Base-by-base conservation (phyloP, 2,329 filamentous ascomycete genomes). In the Chaetothyriales sp. region DNA sequence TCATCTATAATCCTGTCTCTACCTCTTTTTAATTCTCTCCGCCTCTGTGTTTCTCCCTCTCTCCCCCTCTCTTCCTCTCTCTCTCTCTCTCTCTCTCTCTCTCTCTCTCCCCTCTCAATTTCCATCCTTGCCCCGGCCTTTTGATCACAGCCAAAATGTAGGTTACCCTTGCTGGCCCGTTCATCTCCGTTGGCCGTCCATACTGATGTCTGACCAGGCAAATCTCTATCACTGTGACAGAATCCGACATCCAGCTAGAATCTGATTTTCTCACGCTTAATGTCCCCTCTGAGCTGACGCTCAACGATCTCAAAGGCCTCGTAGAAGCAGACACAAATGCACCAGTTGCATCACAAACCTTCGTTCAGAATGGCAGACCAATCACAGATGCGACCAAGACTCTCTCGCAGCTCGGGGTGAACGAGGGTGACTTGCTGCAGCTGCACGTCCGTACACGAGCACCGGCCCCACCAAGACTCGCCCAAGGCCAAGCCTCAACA, bases 401-500 rank as follows among this genome's bases (percentile, higher is more conserved):
- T 2, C 77, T 98, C 63, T 79, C 88, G 59, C 77, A 90, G 61
- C 77, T 89, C 28, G 78, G 83, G 43, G 84, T 98, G 60, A 78
- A 74, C 47, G 86, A 96, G 68, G 87, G 87, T 50, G 92, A 95
- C 63, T 89, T 98, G 85, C 73, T 98, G 57, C 87, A 85, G 26
- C 77, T 96, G 59, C 84, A 94, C 64, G 83, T 95, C 58, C 65
- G 61, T 39, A 60, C 59, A 32, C 28, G 46, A 50, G 52, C 60
- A 28, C 54, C 61, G 18, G 58, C 62, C 1, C 62, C 63, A 28
- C 44, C 53, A 12, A 52, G 50, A 43, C 47, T 45, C 46, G 9
- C 49, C 15, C 43, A 36, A 22, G 20, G 26, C 15, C 47, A 43
- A 44, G 43, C 22, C n/a, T 10, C 46, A 26, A 42, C 15, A 15